Evolutionary conservation across 139 green algal genomes (phyloP).

Genomic region (Astrephomene gubernaculifera): DNA sequence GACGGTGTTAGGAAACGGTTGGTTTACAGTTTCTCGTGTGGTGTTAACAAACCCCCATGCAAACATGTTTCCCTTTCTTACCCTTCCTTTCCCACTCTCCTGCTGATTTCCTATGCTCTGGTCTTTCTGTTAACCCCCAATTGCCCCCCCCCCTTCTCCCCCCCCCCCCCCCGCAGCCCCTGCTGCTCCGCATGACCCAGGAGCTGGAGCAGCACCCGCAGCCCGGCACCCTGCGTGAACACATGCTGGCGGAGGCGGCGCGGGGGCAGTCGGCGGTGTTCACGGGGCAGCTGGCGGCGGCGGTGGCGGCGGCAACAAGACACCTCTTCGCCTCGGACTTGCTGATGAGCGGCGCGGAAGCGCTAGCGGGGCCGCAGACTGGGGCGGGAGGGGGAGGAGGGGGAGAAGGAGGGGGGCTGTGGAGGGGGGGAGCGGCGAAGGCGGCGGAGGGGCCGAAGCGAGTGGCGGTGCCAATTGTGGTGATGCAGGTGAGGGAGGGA

Average conservation of each 20-base stretch:
- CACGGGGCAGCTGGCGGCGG: slow-evolving; percentile 33
- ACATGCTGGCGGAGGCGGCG: slow-evolving; percentile 42
- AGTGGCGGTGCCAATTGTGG: slow-evolving; percentile 29
- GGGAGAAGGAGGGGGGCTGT: no score
- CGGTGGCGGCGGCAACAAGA: slow-evolving; percentile 9
- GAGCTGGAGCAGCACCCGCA: slow-evolving; percentile 35
- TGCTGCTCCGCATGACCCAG: slow-evolving; percentile 33
- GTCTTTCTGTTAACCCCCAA: not conserved
- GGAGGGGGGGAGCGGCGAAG: not conserved
- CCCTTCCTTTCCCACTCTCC: not conserved
- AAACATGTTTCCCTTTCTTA: no score
- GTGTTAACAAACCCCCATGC: no score
- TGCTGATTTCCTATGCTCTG: not conserved
- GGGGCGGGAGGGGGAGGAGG: no score
- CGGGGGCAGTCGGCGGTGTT: slow-evolving; percentile 18
- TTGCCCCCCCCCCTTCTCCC: not conserved
- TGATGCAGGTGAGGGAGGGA: not conserved
- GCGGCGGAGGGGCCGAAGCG: not conserved
- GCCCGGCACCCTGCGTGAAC: slow-evolving; percentile 18
- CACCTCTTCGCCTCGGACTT: slow-evolving; percentile 44
- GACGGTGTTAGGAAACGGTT: no score
- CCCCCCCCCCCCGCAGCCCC: slow-evolving; percentile 10
- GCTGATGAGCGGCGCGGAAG: slow-evolving; percentile 9
- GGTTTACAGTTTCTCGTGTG: no score
- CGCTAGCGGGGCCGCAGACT: no score